Conservation (phyloP, 2,329 filamentous ascomycete genomes). For the Pestalotiopsis sp. region DNA sequence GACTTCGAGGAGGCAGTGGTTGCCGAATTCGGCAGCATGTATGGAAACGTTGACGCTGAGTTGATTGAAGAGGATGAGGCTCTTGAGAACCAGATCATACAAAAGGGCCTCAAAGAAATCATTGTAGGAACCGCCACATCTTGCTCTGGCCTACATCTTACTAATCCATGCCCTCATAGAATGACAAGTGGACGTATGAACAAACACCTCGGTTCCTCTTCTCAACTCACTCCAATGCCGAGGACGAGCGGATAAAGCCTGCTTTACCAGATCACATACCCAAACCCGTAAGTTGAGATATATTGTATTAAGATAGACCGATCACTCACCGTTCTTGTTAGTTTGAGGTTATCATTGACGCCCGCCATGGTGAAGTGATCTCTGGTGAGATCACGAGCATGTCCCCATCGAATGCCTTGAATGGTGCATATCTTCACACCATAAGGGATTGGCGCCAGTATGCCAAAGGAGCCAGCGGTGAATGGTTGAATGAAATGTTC, state of each 20-base stretch:
- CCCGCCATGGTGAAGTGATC: slow-evolving; percentile 40
- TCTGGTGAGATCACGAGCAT: slow-evolving; percentile 16
- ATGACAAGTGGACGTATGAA: slow-evolving; percentile 74
- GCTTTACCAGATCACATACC: slow-evolving; percentile 49
- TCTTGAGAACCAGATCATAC: slow-evolving; percentile 54
- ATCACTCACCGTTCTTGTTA: not conserved
- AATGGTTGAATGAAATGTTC: slow-evolving; percentile 32
- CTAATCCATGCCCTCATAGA: slow-evolving; percentile 38
- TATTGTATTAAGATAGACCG: too few relatives aligned
- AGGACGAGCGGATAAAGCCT: slow-evolving; percentile 59
- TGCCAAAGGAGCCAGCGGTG: slow-evolving; percentile 18
- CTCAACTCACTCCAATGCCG: slow-evolving; percentile 59
- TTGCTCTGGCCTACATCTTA: not conserved
- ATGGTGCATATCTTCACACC: slow-evolving; percentile 22
- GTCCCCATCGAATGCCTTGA: slow-evolving; percentile 14
- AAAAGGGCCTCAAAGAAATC: slow-evolving; percentile 64
- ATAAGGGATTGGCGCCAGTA: slow-evolving; percentile 28
- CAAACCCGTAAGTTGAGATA: slow-evolving; percentile 37
- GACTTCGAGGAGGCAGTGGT: slow-evolving; percentile 59
- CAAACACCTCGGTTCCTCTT: slow-evolving; percentile 87
- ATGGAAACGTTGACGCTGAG: slow-evolving; percentile 46
- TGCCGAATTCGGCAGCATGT: slow-evolving; percentile 68
- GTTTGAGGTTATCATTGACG: slow-evolving; percentile 37
- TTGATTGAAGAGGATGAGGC: slow-evolving; percentile 50
- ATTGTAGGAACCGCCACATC: slow-evolving; percentile 44